These are phyloP conservation scores for Macrolepiota dolichaula DNA, from an alignment of 768 basidiomycete species.

Conservation along the genomic window DNA sequence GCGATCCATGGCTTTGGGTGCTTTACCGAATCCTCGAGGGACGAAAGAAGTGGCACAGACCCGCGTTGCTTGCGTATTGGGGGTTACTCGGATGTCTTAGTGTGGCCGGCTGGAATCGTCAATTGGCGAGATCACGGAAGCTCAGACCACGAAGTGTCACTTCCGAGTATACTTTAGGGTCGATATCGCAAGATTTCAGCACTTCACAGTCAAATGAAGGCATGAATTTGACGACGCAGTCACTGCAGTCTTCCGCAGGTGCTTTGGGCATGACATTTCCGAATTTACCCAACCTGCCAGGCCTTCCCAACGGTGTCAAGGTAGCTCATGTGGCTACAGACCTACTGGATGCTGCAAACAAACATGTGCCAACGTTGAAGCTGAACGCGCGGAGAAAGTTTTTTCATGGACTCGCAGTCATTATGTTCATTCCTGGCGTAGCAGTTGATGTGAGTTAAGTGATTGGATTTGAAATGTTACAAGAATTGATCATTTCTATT, in stretches of 20 bases:
- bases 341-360: constrained; percentile 82
- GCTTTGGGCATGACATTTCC: constrained; percentile 40
- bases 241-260: constrained; percentile 17
- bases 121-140: constrained; percentile 73
- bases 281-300: constrained; percentile 50
- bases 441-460: constrained; percentile 75
- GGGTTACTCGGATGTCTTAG: constrained; percentile 72
- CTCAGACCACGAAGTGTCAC: constrained; percentile 48
- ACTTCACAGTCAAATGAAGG: not conserved
- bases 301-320: constrained; percentile 40
- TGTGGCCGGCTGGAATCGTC: constrained; percentile 93
- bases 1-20: constrained; percentile 88
- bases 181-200: constrained; percentile 2
- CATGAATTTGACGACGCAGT: not conserved
- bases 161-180: constrained; percentile 1
- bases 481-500: constrained; percentile 5
- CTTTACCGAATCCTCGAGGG: constrained; percentile 78
- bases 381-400: constrained; percentile 94
- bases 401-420: constrained; percentile 93
- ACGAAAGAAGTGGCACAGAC: constrained; percentile 72
- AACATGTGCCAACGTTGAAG: constrained; percentile 83
- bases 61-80: constrained; percentile 84
- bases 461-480: constrained; percentile 4
- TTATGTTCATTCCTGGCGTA: constrained; percentile 96
- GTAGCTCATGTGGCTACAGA: constrained; percentile 58